Conservation (phyloP, 495 filamentous ascomycete species). For the Penicillium malachiteum region DNA sequence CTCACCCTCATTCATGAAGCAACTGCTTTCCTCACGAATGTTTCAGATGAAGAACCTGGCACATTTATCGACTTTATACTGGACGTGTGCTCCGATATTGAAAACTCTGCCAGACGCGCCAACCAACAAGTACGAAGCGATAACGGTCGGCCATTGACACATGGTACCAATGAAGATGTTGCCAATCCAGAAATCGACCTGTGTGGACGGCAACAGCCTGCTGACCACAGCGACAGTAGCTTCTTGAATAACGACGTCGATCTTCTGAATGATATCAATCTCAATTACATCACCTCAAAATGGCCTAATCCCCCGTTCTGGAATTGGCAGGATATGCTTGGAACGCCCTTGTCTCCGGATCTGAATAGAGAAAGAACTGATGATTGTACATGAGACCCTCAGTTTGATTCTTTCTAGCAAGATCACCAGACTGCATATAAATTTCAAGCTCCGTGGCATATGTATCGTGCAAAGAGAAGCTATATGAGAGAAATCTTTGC, state of each 20-base stretch:
- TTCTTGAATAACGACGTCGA: background rate
- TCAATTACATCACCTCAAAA: background rate
- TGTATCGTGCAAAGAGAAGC: no score
- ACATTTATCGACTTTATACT: conserved; percentile 24
- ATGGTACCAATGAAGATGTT: background rate
- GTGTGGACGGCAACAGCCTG: background rate
- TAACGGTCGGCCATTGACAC: background rate
- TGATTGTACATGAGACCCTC: no score
- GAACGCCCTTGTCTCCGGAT: no score
- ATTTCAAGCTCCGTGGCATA: no score
- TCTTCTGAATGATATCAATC: background rate
- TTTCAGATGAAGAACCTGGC: conserved; percentile 17
- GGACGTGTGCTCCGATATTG: conserved; percentile 13
- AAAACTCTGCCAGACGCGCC: conserved; percentile 8
- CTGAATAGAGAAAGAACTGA: no score
- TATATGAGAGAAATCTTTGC: no score
- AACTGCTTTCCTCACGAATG: conserved; percentile 5
- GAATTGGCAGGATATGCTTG: conserved; percentile 10
- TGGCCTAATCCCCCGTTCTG: conserved; percentile 4
- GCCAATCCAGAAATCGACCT: background rate
- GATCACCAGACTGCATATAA: no score
- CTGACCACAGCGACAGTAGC: background rate
- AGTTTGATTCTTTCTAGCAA: no score
- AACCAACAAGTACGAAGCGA: background rate
- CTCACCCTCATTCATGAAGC: conserved; percentile 4